Percentiles rank a stretch among this genome's conserved stretches.
These are phyloP conservation scores for Aristolochia californica DNA, from an alignment of 164 flowering plant genomes.

Conservation along the genomic window DNA sequence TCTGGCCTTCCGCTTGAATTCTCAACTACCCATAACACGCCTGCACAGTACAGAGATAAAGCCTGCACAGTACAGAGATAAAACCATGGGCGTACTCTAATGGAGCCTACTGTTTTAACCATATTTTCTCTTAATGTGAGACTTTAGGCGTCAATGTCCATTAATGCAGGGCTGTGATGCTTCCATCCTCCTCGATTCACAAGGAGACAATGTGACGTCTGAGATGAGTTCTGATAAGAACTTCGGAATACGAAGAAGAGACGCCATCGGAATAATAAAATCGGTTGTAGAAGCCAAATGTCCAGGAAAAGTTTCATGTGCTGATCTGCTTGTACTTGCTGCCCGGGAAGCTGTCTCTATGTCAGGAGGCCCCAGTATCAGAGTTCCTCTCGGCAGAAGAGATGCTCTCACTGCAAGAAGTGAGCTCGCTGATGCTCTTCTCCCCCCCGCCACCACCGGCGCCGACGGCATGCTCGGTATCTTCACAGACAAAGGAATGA, in stretches of 20 bases:
- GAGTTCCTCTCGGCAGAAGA: constrained; percentile 39
- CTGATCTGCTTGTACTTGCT: constrained; percentile 40
- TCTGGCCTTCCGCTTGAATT: background rate
- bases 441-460: constrained; percentile 26
- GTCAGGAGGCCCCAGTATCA: constrained; percentile 39
- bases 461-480: constrained; percentile 27
- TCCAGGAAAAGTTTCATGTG: constrained; percentile 44
- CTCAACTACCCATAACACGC: background rate
- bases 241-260: constrained; percentile 37
- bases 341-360: constrained; percentile 43
- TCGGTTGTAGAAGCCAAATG: constrained; percentile 35
- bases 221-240: constrained; percentile 34
- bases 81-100: too few species aligned
- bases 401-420: constrained; percentile 27
- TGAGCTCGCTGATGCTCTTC: constrained; percentile 29
- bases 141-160: background rate
- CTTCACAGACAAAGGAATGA: constrained; percentile 36
- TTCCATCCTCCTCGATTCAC: constrained; percentile 37
- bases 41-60: background rate
- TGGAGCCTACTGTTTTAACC: too few species aligned
- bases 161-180: constrained; percentile 68
- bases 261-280: constrained; percentile 21
- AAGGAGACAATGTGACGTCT: constrained; percentile 1
- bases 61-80: too few species aligned
- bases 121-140: too few species aligned